A percentile compares a stretch with the other conserved stretches of the same genome.
These are phyloP conservation scores for Calvatia gigantea DNA, from an alignment of 768 basidiomycete genomes.

Conservation along the genomic window DNA sequence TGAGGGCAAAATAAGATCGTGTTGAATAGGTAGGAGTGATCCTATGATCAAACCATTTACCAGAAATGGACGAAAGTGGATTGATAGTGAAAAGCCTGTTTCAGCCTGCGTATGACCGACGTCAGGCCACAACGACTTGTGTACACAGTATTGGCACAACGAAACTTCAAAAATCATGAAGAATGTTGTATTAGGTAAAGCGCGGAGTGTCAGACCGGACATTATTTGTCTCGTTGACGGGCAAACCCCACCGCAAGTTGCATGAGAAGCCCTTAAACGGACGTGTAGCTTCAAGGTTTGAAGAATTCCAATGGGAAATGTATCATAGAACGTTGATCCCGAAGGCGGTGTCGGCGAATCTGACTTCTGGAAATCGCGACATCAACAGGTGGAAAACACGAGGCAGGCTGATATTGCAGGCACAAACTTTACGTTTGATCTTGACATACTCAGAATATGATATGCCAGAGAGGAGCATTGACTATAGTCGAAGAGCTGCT, in stretches of 20 bases:
- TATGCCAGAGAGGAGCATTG: neutral
- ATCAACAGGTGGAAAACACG: constrained; percentile 11
- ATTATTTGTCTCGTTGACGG: no score
- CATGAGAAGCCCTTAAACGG: neutral
- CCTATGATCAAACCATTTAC: neutral
- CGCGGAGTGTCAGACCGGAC: no score
- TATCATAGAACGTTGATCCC: constrained; percentile 1
- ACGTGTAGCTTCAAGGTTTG: neutral
- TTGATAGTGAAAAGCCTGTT: neutral
- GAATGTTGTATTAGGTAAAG: neutral
- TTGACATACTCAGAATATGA: no score
- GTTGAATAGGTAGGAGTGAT: neutral
- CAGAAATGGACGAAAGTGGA: neutral
- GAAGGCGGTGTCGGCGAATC: constrained; percentile 8
- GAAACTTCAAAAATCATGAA: neutral
- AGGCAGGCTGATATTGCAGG: constrained; percentile 3
- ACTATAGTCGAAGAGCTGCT: neutral
- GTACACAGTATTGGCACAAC: neutral
- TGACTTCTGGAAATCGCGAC: neutral
- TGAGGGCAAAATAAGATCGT: neutral
- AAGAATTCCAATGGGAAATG: constrained; percentile 3
- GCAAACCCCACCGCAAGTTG: no score
- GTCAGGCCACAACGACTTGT: neutral
- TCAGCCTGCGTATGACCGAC: neutral
- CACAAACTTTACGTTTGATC: neutral